Percentiles rank a stretch among this genome's conserved stretches.
Conservation (phyloP, 2,329 filamentous ascomycete genomes). For the Fusarium falciforme region DNA sequence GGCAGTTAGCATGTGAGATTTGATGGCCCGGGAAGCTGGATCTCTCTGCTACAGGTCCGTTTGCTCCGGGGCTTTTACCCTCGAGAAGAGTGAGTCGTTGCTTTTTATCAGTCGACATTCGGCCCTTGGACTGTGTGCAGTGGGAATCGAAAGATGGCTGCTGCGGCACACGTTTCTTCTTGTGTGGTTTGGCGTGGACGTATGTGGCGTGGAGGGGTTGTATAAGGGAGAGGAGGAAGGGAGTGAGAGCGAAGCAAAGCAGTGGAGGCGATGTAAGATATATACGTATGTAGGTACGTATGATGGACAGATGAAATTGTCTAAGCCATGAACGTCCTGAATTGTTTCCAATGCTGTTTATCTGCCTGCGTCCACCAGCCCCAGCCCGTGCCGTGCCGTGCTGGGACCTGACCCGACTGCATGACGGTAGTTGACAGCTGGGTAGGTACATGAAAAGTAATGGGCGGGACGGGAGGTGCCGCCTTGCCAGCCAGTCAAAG, state of each 20-base stretch:
- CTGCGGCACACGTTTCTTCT: conserved; percentile 17
- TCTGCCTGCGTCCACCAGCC: not conserved
- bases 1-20: not conserved
- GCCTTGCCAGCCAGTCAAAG: conserved; percentile 14
- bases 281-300: not conserved
- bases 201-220: conserved; percentile 32
- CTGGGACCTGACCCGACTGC: conserved; percentile 13
- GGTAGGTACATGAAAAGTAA: conserved; percentile 8
- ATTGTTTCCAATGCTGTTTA: not conserved
- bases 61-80: not conserved
- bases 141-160: conserved; percentile 1
- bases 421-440: not conserved
- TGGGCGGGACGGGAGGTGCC: conserved; percentile 20
- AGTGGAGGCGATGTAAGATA: not conserved
- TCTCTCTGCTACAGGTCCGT: not conserved
- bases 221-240: conserved; percentile 26
- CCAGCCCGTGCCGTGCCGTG: conserved; percentile 25
- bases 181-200: conserved; percentile 15
- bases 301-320: not conserved
- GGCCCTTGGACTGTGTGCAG: not conserved
- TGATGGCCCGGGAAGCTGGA: not conserved
- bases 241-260: not conserved
- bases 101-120: not conserved
- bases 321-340: not conserved
- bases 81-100: not conserved